Evolutionary conservation across 306 rosid genomes (phyloP), one percentile per base, ranked within the genome.

Genomic region (Sophora flavescens): DNA sequence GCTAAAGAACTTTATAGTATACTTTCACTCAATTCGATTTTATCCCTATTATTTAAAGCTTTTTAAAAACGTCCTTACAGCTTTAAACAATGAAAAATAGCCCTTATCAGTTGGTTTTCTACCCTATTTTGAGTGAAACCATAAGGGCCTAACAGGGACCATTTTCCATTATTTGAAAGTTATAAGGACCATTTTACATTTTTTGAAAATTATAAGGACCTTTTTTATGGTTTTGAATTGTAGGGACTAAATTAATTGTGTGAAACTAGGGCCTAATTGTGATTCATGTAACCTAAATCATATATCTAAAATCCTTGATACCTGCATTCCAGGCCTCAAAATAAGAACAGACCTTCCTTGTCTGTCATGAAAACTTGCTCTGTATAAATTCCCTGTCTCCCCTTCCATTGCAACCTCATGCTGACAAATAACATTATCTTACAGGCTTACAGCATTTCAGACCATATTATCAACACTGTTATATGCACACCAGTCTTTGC

Each of bases 351-450:
- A 26, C 57, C 86, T 81, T 74, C 97, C 98, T 48, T 82, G 78
- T 13, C 91, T 89, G 75, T 91, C 97, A 58, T 71, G 91, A 82
- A 94, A 91, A 70, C 76, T 60, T 69, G 98, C 97, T 79, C 93
- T 85, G 44, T 86, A 93, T 68, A 90, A 42, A 86, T 93, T 91
- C 62, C 97, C 98, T 4, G 88, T 85, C 72, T 85, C 88, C 44
- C 88, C 88, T 74, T 84, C 88, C 72, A 38, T 44, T 12, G 86
- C 86, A 57, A 85, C 86, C 78, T 85, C 88, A 26, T 74, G 48
- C 88, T 85, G 59, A 26, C 11, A 67, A 78, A 81, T 77, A 14
- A 17, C 67, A 68, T 17, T 32, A 32, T 6, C 38, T 22, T 14
- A 59, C n/a, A n/a, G n/a, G n/a, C n/a, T n/a, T 22, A 22, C 22